Conservation (phyloP, 2,329 filamentous ascomycete species). For the Talaromyces atroroseus region DNA sequence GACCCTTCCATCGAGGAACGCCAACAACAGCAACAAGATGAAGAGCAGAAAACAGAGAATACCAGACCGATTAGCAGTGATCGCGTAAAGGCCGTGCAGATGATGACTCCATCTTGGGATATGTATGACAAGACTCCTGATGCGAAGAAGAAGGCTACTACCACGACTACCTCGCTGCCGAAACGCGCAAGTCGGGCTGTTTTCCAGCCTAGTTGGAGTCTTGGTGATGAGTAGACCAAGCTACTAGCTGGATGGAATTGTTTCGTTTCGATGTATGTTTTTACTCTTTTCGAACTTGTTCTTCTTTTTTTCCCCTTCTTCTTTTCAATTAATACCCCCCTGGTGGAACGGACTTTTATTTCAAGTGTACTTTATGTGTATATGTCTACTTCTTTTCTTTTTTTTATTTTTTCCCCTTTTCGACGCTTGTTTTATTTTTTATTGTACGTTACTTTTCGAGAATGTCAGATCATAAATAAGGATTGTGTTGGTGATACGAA, state of each 20-base stretch:
- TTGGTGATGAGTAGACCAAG: constrained; percentile 33
- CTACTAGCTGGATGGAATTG: neutral
- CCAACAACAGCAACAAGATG: constrained; percentile 13
- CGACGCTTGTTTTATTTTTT: neutral
- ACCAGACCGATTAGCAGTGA: constrained; percentile 50
- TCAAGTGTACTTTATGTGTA: neutral
- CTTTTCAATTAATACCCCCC: neutral
- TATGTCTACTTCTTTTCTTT: neutral
- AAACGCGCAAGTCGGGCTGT: constrained; percentile 23
- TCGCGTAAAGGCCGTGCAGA: constrained; percentile 64
- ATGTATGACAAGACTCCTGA: constrained; percentile 34
- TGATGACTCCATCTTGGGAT: constrained; percentile 60
- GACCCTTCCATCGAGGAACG: constrained; percentile 45
- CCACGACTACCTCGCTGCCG: neutral
- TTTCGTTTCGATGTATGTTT: neutral
- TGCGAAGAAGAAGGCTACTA: constrained; percentile 21
- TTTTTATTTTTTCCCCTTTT: constrained; percentile 19
- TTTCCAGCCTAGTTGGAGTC: constrained; percentile 37
- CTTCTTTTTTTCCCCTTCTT: neutral
- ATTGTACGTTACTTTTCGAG: neutral
- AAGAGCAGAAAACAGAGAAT: constrained; percentile 36
- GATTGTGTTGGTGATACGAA: no score
- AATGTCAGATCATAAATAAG: no score
- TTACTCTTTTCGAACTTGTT: neutral
- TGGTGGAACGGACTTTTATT: neutral